Conservation (phyloP, 805 yeast genomes). For the Metschnikowia anglica region DNA sequence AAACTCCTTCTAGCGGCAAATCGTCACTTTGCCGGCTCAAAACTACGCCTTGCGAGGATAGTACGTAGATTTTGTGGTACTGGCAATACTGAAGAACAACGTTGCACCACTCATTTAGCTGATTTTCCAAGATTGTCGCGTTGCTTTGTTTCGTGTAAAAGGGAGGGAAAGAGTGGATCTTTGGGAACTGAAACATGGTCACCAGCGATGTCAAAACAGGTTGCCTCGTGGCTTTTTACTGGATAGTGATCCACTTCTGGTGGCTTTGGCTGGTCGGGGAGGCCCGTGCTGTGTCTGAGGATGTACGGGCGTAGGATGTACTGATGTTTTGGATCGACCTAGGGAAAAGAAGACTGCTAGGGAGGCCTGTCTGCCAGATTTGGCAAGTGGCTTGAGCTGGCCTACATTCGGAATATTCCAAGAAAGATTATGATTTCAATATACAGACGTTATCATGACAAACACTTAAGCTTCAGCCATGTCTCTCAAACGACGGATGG, state of each 20-base stretch:
- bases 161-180: conserved; percentile 72
- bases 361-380: too few species aligned
- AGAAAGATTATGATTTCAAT: conserved; percentile 15
- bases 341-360: too few species aligned
- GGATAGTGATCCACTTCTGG: too few species aligned
- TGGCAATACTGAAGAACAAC: conserved; percentile 63
- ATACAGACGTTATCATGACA: conserved; percentile 22
- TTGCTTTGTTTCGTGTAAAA: conserved; percentile 89
- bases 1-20: conserved; percentile 31
- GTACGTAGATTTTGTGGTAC: conserved; percentile 41
- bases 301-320: conserved; percentile 5
- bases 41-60: conserved; percentile 31
- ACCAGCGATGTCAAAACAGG: too few species aligned
- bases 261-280: too few species aligned
- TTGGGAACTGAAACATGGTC: conserved; percentile 37
- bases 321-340: background rate
- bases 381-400: too few species aligned
- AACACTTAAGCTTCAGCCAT: conserved; percentile 92
- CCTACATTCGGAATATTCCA: background rate
- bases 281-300: background rate
- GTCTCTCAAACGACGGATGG: conserved; percentile 99
- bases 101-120: conserved; percentile 73
- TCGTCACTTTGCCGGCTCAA: conserved; percentile 27
- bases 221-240: too few species aligned
- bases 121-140: conserved; percentile 71